Evolutionary conservation across 495 filamentous ascomycete species (phyloP), one percentile per base, ranked within the genome.

Genomic region (Lophiostoma macrostomum): DNA sequence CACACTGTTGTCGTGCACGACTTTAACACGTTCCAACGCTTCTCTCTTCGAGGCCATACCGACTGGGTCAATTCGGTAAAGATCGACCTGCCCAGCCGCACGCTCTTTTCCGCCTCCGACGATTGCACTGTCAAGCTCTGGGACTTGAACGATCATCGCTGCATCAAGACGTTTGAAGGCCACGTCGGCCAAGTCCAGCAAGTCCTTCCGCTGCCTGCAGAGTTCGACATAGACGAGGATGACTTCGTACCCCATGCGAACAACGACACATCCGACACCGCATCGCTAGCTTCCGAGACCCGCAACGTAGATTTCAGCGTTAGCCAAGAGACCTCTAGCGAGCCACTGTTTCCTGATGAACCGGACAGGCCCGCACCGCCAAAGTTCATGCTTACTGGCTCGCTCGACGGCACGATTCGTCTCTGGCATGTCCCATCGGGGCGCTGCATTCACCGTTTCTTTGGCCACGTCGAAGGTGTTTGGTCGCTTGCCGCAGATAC

Each of bases 51-150:
- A 28, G 90, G 90, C 16, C 93, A 99, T 63, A 81, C 75, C 11
- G 90, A 96, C 64, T 96, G 91, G 85, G 91, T 97, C 58, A 99
- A 99, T 64, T 83, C 84, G 13, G 91, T 96, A 29, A 83, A 84
- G 50, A 77, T 99, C 25, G 90, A 97, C 63, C 77, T 80, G 0
- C 66, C 77, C 7, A 93, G 88, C 14, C 81, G 88, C 16, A 96
- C 90, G 3, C 76, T 97, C 6, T 80, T 96, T 61, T 95, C 93
- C 3, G 91, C 90, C 16, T 95, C 88, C 6, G 94, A 99, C 61
- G 93, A 99, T 65, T 85, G 86, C 61, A 95, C 87, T 0, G 81
- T 91, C 42, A 85, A 87, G 45, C 76, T 99, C n/a, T 95, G 90
- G 90, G 88, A 96, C 64, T 74, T 99, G 16, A 90, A 96, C 65